Conservation (phyloP, 805 yeast species). For the Maudiozyma barnettii region DNA sequence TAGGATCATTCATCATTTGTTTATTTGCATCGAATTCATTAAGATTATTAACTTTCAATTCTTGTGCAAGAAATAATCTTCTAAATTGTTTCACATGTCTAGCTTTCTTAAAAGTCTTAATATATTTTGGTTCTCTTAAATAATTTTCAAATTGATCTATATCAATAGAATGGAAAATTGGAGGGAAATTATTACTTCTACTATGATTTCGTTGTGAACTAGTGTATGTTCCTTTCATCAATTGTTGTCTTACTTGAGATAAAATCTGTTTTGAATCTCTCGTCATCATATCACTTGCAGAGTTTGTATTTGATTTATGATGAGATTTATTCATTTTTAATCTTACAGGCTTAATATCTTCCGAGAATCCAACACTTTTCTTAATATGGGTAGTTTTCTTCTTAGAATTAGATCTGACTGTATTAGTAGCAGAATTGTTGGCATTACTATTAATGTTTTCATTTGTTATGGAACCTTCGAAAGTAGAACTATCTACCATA, state of each 20-base stretch:
- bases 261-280: constrained; percentile 6
- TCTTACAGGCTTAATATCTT: background rate
- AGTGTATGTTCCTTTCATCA: constrained; percentile 3
- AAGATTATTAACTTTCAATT: constrained; percentile 26
- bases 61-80: constrained; percentile 59
- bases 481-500: background rate
- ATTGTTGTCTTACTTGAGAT: constrained; percentile 11
- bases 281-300: background rate
- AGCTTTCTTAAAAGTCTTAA: constrained; percentile 40
- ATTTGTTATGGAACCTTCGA: background rate
- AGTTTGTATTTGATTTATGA: background rate
- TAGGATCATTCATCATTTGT: no score
- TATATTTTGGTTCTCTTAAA: constrained; percentile 45
- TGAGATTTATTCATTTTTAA: background rate
- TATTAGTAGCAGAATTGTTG: background rate
- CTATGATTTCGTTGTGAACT: background rate
- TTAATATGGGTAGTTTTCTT: no score
- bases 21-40: background rate
- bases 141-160: constrained; percentile 35
- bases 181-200: background rate
- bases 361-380: background rate
- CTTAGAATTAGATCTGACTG: no score
- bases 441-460: background rate
- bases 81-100: constrained; percentile 39
- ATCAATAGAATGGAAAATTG: constrained; percentile 21